Conservation (phyloP, 2,329 filamentous ascomycete genomes). For the Colletotrichum godetiae region DNA sequence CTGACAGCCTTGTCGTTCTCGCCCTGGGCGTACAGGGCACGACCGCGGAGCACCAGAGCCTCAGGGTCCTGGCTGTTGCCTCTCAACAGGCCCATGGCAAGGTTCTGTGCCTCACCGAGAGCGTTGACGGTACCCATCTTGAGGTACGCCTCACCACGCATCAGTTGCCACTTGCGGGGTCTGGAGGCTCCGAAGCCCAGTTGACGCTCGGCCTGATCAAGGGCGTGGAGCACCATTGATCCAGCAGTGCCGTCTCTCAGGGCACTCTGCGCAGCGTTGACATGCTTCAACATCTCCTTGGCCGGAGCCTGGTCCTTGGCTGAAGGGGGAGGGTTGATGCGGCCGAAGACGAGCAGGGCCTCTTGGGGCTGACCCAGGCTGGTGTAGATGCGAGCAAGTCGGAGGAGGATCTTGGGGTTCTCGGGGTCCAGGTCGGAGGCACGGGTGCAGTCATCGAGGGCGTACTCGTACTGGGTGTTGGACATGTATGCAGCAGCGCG, state of each 20-base stretch:
- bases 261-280: constrained; percentile 82
- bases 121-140: constrained; percentile 93
- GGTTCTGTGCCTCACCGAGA: constrained; percentile 89
- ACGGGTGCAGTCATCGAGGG: constrained; percentile 86
- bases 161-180: constrained; percentile 92
- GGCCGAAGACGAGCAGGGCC: constrained; percentile 83
- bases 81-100: constrained; percentile 88
- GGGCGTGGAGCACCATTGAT: constrained; percentile 91
- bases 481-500: constrained; percentile 95
- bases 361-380: constrained; percentile 88
- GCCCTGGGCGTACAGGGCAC: constrained; percentile 88
- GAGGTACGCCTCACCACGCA: constrained; percentile 91
- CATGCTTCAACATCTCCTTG: constrained; percentile 84
- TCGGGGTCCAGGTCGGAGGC: constrained; percentile 86
- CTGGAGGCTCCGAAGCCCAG: constrained; percentile 80
- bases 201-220: constrained; percentile 88
- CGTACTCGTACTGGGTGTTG: constrained; percentile 80
- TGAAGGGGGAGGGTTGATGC: constrained; percentile 83
- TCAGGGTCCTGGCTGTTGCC: constrained; percentile 93
- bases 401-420: constrained; percentile 88
- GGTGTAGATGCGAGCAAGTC: constrained; percentile 90
- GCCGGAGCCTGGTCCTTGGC: constrained; percentile 88
- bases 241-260: constrained; percentile 80
- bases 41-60: constrained; percentile 88
- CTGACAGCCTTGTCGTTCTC: constrained; percentile 96